These are phyloP conservation scores for Lathyrus tuberosus DNA, from an alignment of 306 rosid species.

Conservation along the genomic window DNA sequence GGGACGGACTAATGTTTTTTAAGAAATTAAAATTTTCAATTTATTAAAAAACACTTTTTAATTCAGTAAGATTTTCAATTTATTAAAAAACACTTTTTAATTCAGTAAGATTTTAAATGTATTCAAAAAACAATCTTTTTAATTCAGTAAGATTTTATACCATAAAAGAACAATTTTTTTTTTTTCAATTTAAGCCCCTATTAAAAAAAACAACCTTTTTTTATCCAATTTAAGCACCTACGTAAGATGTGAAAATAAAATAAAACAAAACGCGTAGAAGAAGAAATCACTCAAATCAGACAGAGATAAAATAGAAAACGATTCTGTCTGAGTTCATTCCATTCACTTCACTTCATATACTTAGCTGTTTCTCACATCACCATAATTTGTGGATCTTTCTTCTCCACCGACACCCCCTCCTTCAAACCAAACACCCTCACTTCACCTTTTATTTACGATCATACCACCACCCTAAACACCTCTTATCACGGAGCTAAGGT, in stretches of 20 bases:
- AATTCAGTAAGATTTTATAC: no score
- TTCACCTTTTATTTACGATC: conserved; percentile 33
- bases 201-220: no score
- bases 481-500: background rate
- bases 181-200: no score
- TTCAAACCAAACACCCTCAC: conserved; percentile 6
- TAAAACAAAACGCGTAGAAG: background rate
- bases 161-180: no score
- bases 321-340: conserved; percentile 38
- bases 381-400: conserved; percentile 36
- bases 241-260: background rate
- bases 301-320: conserved; percentile 6
- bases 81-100: no score
- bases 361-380: background rate
- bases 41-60: no score
- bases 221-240: no score
- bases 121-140: conserved; percentile 13
- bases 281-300: background rate
- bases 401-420: conserved; percentile 43
- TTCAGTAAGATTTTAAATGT: no score
- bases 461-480: background rate
- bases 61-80: no score
- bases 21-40: no score
- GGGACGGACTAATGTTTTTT: no score
- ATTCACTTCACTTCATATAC: background rate